Base-by-base conservation (phyloP, 805 yeast genomes). In the Groenewaldozyma salmanticensis region DNA sequence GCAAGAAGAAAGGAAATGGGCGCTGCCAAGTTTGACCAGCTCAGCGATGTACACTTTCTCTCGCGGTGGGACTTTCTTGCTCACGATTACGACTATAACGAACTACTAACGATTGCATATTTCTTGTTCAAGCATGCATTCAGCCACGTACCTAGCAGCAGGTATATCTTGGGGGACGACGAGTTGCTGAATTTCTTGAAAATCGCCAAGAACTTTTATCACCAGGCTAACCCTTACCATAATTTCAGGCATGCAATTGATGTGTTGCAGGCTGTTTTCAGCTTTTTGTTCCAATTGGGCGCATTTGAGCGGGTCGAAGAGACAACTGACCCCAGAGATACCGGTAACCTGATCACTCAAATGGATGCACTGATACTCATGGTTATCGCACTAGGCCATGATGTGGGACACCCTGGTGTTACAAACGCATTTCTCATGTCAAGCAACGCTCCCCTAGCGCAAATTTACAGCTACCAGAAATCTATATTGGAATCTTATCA, bases 361-460 rank as follows among this genome's bases (percentile, higher is more conserved):
- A 52, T 57, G 22, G 80, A 80, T 50, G 67, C 71, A 2, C 62
- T 82, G 36, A 74, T 81, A 1, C 61, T 86, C 21, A 69, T 84
- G 27, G 65, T 88, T 9, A 83, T 95, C 0, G 92, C 95, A 1
- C 63, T 88, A 33, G 97, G 97, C 39, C 98, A 92, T 63, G 98
- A 92, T 60, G 77, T 84, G 24, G 95, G 96, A 18, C 98, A 92
- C 60, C 97, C 97, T 0, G 98, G 97, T 1, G 76, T 87, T n/a
- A 86, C 94, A 11, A 85, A 86, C 59, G 74, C 75, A 29, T 77
- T 86, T 49, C 64, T 90, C 58, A 64, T 67, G 19, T 66, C 72
- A 44, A 58, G 75, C 51, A 58, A 69, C 5, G 71, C 92, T 0
- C 85, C 86, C 7, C 68, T 86, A 19, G 74, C 90, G 2, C 57